These are phyloP conservation scores for Zygnema cylindricum DNA, from an alignment of 139 green algal genomes.

Conservation along the genomic window DNA sequence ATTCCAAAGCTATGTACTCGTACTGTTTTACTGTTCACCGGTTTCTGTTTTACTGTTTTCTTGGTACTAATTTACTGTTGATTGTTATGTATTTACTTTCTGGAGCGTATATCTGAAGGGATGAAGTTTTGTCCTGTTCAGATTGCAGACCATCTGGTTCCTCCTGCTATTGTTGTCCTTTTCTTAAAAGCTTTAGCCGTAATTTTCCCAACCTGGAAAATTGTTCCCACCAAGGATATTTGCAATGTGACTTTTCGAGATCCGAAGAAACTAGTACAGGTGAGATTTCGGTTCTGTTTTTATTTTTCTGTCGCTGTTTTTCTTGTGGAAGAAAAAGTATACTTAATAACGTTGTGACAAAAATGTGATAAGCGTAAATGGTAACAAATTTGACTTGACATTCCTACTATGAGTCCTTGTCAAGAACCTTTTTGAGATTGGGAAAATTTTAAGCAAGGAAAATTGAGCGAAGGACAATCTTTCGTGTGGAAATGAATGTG, in stretches of 20 bases:
- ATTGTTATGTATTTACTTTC: background rate
- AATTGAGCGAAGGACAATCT: no score
- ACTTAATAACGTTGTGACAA: no score
- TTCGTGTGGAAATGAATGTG: no score
- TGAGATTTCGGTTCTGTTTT: no score
- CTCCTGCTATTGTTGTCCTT: slow-evolving; percentile 33
- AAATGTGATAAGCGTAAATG: no score
- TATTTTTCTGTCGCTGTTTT: no score
- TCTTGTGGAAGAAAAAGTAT: no score
- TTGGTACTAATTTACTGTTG: background rate
- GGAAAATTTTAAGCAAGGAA: no score
- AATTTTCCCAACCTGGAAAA: slow-evolving; percentile 23
- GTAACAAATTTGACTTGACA: no score
- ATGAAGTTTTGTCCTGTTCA: background rate
- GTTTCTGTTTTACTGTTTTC: background rate
- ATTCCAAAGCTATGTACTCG: background rate
- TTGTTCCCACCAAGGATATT: slow-evolving; percentile 54
- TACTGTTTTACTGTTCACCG: background rate
- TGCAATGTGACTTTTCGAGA: slow-evolving; percentile 23
- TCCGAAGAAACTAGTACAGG: no score
- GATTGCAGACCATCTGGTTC: slow-evolving; percentile 53
- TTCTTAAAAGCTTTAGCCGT: slow-evolving; percentile 13
- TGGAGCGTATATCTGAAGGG: background rate
- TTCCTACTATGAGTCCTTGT: no score
- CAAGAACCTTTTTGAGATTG: no score